These are phyloP conservation scores for Canavalia gladiata DNA, from an alignment of 306 rosid genomes.

Conservation along the genomic window DNA sequence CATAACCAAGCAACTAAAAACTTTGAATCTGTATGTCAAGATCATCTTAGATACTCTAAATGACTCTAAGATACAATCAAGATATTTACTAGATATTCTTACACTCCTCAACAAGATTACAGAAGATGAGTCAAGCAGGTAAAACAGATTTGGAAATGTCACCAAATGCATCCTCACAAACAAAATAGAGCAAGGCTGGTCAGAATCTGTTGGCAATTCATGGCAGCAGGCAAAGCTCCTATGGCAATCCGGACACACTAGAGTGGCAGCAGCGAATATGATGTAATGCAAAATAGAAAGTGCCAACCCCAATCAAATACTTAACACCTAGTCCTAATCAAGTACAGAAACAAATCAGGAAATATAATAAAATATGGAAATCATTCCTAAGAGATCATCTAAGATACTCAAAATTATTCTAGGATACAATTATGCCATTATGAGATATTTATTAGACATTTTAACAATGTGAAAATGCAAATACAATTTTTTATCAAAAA, in stretches of 20 bases:
- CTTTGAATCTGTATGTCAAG: slow-evolving; percentile 5
- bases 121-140: too few relatives aligned
- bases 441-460: not conserved
- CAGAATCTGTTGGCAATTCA: too few relatives aligned
- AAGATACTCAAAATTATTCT: not conserved
- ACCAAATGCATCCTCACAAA: too few relatives aligned
- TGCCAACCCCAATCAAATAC: not conserved
- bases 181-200: too few relatives aligned
- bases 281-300: too few relatives aligned
- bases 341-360: not conserved
- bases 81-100: not conserved
- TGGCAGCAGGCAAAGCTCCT: too few relatives aligned
- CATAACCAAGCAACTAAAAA: not conserved
- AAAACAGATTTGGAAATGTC: too few relatives aligned
- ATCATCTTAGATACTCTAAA: not conserved
- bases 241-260: too few relatives aligned
- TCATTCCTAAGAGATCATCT: not conserved
- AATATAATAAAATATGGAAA: not conserved
- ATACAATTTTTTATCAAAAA: not conserved
- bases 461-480: not conserved
- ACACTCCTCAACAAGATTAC: too few relatives aligned
- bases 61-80: slow-evolving; percentile 10
- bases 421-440: not conserved
- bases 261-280: too few relatives aligned
- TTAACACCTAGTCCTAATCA: not conserved